Percentiles rank a stretch among this genome's conserved stretches.
Evolutionary conservation across 257 asterid genomes (phyloP).

Genomic region (Solanum pennellii): DNA sequence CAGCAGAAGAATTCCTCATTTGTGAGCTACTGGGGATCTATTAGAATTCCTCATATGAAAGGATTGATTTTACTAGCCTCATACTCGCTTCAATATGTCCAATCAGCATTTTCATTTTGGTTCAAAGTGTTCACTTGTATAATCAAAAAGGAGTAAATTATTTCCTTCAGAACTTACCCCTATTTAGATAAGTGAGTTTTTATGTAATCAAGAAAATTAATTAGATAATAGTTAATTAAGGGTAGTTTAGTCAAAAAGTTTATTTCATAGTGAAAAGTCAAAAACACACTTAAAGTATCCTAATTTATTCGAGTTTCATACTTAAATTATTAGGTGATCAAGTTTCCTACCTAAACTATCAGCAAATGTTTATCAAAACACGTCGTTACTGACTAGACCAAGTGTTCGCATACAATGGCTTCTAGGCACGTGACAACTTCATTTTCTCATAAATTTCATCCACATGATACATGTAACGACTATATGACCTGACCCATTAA

Average conservation of each 20-base stretch:
- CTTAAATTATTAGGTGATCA: background rate
- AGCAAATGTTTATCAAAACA: background rate
- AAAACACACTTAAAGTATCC: background rate
- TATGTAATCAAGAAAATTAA: background rate
- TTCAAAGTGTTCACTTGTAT: background rate
- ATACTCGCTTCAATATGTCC: background rate
- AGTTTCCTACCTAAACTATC: background rate
- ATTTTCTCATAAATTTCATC: background rate
- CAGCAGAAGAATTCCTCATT: background rate
- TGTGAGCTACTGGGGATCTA: background rate
- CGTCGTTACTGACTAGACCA: background rate
- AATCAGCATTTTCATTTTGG: background rate
- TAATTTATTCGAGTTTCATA: background rate
- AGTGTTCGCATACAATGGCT: background rate
- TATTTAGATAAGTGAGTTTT: background rate
- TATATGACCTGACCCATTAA: background rate
- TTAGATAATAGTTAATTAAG: background rate
- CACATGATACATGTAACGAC: background rate
- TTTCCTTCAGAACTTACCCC: background rate
- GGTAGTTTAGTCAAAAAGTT: background rate
- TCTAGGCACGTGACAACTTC: background rate
- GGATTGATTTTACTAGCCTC: background rate
- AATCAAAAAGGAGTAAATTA: background rate
- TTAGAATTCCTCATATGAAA: background rate
- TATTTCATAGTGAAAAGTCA: background rate